Base-by-base conservation (phyloP, 306 rosid genomes). In the Betula pendula region DNA sequence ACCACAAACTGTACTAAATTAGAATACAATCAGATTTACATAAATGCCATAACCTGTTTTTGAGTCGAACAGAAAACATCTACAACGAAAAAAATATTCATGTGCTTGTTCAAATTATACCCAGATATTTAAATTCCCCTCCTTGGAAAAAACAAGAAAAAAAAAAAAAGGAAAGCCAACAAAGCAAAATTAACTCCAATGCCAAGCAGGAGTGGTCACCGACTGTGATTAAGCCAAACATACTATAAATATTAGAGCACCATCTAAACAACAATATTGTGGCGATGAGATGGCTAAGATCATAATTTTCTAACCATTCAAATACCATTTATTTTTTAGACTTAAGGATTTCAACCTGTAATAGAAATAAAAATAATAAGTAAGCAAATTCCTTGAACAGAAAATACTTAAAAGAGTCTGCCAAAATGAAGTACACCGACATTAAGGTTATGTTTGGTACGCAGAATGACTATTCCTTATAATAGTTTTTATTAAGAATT, bases 81-180 rank as follows among this genome's bases (percentile, higher is more conserved):
- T 10, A 35, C 3, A 20, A 25, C 19, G 31, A 13, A 59, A 47
- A 71, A 35, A 43, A 19, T 11, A 50, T 17, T 20, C 20, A 50
- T 19, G 53, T 2, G 65, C 74, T 16, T 63, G 31, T 63, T 33
- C 24, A 63, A 63, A 19, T 31, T 16, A 63, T 35, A 63, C n/a
- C 45, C 69, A 63, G 44, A 78, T 80, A 51, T 71, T 25, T 63
- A 44, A 49, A 47, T 20, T 2, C 19, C 42, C 8, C 10, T 19
- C 48, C 42, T 47, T n/a, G 0, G 17, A 42, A 19, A 65, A 19
- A 9, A 3, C n/a, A n/a, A n/a, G 0, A 3, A 22, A 10, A 22
- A 20, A 68, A 43, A 6, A 43, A 2, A 42, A 38, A 38, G 40
- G 40, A 35, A 35, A 35, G 4, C 40, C 40, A 35, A 35, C 40